Percentiles rank a stretch among this genome's conserved stretches.
Evolutionary conservation across 2,329 filamentous ascomycete genomes (phyloP).

Genomic region (Cytospora paraplurivora): DNA sequence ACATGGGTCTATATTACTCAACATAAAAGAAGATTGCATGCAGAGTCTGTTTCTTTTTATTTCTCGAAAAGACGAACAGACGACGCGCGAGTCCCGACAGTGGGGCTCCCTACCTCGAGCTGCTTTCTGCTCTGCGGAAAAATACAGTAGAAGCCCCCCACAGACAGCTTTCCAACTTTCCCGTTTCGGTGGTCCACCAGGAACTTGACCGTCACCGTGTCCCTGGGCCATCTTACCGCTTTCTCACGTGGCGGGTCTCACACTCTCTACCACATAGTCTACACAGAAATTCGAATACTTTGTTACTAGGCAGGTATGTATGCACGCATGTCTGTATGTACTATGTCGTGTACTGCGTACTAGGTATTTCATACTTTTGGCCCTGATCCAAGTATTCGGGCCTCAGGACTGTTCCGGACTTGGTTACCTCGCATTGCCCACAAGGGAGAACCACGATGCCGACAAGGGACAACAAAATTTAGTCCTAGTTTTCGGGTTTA

Average conservation of each 20-base stretch:
- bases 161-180: conserved; percentile 16
- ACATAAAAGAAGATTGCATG: too few species aligned
- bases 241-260: conserved; percentile 17
- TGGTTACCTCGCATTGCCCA: not conserved
- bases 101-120: not conserved
- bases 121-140: not conserved
- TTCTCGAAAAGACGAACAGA: not conserved
- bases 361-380: not conserved
- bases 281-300: too few species aligned
- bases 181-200: conserved; percentile 14
- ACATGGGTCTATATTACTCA: too few species aligned
- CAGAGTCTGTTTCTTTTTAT: too few species aligned
- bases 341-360: too few species aligned
- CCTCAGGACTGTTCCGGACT: not conserved
- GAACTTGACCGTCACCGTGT: conserved; percentile 21
- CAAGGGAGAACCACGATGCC: not conserved
- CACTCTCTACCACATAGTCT: not conserved
- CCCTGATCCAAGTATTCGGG: not conserved
- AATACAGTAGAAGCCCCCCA: not conserved
- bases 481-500: not conserved
- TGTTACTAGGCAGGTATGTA: too few species aligned
- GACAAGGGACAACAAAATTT: not conserved
- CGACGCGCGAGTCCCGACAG: not conserved
- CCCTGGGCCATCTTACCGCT: conserved; percentile 19
- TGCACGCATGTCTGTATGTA: too few species aligned